phyloP scores from a whole-genome alignment of 192 early-diverging fungal species.

The Entomortierella lignicola region DNA sequence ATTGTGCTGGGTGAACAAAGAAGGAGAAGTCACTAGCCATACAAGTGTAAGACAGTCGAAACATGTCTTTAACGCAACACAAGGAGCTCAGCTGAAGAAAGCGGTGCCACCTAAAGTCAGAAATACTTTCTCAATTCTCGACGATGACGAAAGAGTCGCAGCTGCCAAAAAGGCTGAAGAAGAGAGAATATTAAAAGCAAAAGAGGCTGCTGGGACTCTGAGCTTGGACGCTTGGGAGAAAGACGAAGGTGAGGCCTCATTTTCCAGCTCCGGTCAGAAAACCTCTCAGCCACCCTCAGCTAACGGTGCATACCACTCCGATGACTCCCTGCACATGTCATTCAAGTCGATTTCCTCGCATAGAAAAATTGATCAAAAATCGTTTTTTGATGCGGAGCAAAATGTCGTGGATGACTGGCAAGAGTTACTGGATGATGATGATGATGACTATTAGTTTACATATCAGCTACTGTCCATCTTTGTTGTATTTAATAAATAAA shows the following conservation, averaged over 20 bases:
- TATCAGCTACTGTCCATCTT: not conserved
- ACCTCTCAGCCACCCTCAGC: not conserved
- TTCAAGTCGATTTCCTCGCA: not conserved
- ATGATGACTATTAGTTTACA: not conserved
- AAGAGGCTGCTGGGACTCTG: slow-evolving; percentile 44
- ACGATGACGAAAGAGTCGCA: slow-evolving; percentile 38
- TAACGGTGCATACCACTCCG: not conserved
- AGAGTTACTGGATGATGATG: slow-evolving; percentile 40
- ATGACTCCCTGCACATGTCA: not conserved
- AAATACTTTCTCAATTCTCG: slow-evolving; percentile 39
- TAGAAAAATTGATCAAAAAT: slow-evolving; percentile 3
- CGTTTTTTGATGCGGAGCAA: slow-evolving; percentile 24
- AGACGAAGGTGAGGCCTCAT: not conserved
- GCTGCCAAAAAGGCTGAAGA: slow-evolving; percentile 34
- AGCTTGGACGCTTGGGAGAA: slow-evolving; percentile 50
- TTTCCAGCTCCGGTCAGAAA: not conserved
- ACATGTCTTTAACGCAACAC: slow-evolving; percentile 17
- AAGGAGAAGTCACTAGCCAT: slow-evolving; percentile 58
- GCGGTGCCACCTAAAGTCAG: slow-evolving; percentile 12
- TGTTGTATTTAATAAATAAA: not conserved
- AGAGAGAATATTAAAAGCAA: slow-evolving; percentile 30
- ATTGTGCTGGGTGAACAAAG: slow-evolving; percentile 67
- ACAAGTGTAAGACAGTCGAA: slow-evolving; percentile 31
- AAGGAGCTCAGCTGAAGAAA: slow-evolving; percentile 13
- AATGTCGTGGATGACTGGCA: slow-evolving; percentile 51